Evolutionary conservation across 768 basidiomycete species (phyloP), one percentile per base, ranked within the genome.

Genomic region (Tylopilus felleus): DNA sequence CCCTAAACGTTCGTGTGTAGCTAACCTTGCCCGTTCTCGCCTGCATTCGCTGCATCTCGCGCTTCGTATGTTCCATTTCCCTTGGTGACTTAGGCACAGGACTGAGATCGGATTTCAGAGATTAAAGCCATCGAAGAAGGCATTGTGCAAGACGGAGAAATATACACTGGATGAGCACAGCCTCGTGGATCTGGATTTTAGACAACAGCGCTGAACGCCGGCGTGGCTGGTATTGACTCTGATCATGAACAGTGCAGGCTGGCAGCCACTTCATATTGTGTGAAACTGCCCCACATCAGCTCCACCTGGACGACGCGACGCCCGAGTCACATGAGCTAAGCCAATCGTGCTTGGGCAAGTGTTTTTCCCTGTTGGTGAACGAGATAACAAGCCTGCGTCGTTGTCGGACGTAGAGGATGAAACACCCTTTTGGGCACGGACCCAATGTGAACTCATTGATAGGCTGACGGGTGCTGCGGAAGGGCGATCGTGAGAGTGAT

Each of bases 61-160:
- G 27, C 62, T 70, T 50, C 65, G 64, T 71, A 55, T 4, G 66
- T 56, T 33, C 21, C 14, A n/a, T 36, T 25, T 19, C 19, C 10
- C 4, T 22, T 29, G 29, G 5, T 22, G 6, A 17, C 1, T 10
- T 14, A 16, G 4, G 27, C 40, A 42, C 43, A 21, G 7, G 7
- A 28, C 49, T 64, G 22, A 60, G 21, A 38, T 33, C n/a, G 33
- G 13, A 22, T 43, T 40, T 39, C 33, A 70, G 69, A 70, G 41
- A 70, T 70, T 47, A 68, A 62, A 53, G 70, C 66, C 21, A 56
- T 62, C n/a, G 64, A 71, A 52, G 62, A 54, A 49, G 61, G 62
- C 7, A 60, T 71, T 27, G 42, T 52, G 9, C 43, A 35, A 10
- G 62, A 69, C 13, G 49, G 49, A 21, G 56, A 54, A 8, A 41